Percentiles rank a stretch among this genome's conserved stretches.
Evolutionary conservation across 805 yeast genomes (phyloP).

Genomic region (Lipomyces starkeyi): DNA sequence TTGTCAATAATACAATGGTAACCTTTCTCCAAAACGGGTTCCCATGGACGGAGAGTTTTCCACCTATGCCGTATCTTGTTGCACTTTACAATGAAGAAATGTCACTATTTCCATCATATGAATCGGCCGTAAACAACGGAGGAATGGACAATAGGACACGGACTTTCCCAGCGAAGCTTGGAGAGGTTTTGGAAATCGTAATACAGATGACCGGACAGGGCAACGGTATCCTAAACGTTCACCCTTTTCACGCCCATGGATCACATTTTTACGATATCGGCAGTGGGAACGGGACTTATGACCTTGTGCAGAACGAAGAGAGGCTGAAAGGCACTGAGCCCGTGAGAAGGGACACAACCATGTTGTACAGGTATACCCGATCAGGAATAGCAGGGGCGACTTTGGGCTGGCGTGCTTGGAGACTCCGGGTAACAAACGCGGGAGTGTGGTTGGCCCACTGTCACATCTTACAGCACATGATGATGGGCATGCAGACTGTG

Average conservation of each 20-base stretch:
- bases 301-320: background rate
- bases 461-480: constrained; percentile 2
- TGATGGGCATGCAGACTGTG: constrained; percentile 4
- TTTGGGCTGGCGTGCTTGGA: constrained; percentile 1
- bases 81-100: background rate
- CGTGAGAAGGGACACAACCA: background rate
- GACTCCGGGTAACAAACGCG: constrained; percentile 2
- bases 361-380: background rate
- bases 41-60: background rate
- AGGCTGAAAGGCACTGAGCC: background rate
- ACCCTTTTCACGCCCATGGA: constrained; percentile 2
- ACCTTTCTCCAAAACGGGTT: background rate
- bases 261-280: background rate
- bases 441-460: constrained; percentile 3
- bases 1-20: background rate
- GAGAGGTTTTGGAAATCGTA: constrained; percentile 5
- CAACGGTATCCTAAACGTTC: background rate
- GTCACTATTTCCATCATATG: background rate
- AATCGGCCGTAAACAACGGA: background rate
- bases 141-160: constrained; percentile 5
- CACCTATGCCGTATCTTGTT: constrained; percentile 1
- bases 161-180: constrained; percentile 1
- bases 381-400: background rate
- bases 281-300: background rate
- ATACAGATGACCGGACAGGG: background rate